phyloP scores from a whole-genome alignment of 2,329 filamentous ascomycete species.

The Trichoderma oligosporum region DNA sequence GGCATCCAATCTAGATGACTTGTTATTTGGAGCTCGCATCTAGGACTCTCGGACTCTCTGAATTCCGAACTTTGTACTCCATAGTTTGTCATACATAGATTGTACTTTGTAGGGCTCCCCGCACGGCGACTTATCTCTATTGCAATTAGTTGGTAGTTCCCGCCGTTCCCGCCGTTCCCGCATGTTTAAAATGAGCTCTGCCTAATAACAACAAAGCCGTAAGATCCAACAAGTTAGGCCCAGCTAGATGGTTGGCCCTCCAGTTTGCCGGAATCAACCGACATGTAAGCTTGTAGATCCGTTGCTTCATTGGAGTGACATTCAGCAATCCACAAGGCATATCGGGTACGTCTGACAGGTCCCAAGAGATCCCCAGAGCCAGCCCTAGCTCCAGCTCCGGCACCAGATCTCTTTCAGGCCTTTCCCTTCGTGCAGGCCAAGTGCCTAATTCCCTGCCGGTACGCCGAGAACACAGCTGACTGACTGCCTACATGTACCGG shows the following conservation, averaged over 20 bases:
- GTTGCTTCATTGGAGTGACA: background rate
- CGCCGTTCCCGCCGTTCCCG: background rate
- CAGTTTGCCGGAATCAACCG: background rate
- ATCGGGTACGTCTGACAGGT: background rate
- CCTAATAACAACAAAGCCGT: background rate
- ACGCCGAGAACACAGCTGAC: background rate
- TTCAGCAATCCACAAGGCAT: background rate
- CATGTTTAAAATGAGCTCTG: background rate
- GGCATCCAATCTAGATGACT: background rate
- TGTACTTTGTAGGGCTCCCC: no score
- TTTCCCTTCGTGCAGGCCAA: background rate
- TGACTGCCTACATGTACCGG: no score
- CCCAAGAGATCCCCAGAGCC: background rate
- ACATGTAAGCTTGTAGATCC: background rate
- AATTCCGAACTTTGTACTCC: no score
- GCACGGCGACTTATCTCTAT: background rate
- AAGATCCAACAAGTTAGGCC: background rate
- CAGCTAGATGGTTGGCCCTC: background rate
- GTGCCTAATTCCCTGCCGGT: background rate
- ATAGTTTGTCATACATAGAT: no score
- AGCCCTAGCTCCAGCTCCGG: background rate
- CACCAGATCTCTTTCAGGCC: background rate
- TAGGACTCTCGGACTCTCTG: background rate
- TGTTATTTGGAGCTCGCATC: background rate
- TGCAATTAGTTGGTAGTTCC: background rate